A percentile compares a stretch with the other conserved stretches of the same genome.
Evolutionary conservation across 1,284 basidiomycete species (phyloP).

Genomic region (Apiotrichum gracile): DNA sequence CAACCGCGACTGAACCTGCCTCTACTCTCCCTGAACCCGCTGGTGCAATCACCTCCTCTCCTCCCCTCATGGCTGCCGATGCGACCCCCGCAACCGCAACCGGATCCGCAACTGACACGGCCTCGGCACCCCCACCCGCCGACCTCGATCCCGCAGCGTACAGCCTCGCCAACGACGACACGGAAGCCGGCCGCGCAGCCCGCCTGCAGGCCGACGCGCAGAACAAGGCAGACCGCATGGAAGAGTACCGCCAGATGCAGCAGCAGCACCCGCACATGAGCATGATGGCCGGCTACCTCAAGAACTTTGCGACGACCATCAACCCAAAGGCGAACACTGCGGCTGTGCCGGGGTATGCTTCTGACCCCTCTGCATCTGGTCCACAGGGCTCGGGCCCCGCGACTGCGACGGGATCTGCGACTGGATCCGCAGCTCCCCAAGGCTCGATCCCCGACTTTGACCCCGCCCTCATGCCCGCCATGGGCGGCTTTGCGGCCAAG

Average conservation of each 20-base stretch:
- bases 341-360: neutral
- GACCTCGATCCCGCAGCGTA: neutral
- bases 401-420: too few species aligned
- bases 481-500: too few species aligned
- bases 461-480: neutral
- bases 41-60: too few species aligned
- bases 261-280: slow-evolving; percentile 1
- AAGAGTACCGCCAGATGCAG: neutral
- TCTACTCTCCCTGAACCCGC: neutral
- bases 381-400: too few species aligned
- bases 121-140: neutral
- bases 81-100: neutral
- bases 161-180: neutral
- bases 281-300: neutral
- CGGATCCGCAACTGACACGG: neutral
- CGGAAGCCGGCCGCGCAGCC: neutral
- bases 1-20: neutral
- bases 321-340: neutral
- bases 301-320: neutral
- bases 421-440: too few species aligned
- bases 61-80: neutral
- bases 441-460: neutral
- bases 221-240: neutral
- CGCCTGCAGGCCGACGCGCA: neutral
- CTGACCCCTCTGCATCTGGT: neutral